Percentiles rank a stretch among this genome's conserved stretches.
Conservation (phyloP, 108 stramenopile genomes). For the Cyclotella baltica region DNA sequence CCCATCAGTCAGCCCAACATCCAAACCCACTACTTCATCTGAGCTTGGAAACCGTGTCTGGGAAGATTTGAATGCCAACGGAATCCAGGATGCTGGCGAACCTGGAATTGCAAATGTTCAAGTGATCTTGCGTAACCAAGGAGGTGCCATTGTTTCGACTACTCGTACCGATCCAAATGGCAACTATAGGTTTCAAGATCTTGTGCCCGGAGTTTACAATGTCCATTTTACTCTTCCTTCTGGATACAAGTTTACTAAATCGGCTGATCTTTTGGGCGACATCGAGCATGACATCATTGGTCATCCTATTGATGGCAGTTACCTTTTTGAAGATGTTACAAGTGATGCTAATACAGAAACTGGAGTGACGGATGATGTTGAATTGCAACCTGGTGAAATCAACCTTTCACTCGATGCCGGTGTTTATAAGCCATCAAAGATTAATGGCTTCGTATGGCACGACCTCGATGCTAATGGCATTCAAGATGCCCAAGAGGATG, state of each 20-base stretch:
- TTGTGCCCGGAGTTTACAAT: constrained; percentile 23
- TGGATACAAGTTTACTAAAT: constrained; percentile 25
- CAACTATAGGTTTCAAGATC: constrained; percentile 14
- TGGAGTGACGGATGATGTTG: constrained; percentile 21
- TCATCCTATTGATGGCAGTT: constrained; percentile 23
- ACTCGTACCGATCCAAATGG: constrained; percentile 26
- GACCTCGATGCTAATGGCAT: constrained; percentile 44
- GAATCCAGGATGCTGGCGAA: constrained; percentile 34
- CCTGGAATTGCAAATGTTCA: constrained; percentile 22
- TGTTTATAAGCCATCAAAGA: constrained; percentile 29
- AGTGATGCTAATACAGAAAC: constrained; percentile 27
- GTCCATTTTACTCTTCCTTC: constrained; percentile 36
- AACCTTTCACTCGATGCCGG: constrained; percentile 43
- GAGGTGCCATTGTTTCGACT: constrained; percentile 1
- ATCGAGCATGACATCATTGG: constrained; percentile 7
- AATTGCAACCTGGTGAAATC: constrained; percentile 27
- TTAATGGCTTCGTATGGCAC: constrained; percentile 40
- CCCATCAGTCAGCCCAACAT: not conserved
- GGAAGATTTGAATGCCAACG: constrained; percentile 35
- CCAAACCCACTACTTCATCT: not conserved
- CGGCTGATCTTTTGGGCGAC: constrained; percentile 26
- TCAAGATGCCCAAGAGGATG: constrained; percentile 22
- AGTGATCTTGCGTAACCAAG: constrained; percentile 14
- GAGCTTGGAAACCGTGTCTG: constrained; percentile 27
- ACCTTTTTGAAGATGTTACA: constrained; percentile 12